These are phyloP conservation scores for Hyphopichia burtonii DNA, from an alignment of 1,139 yeast species.

Conservation along the genomic window DNA sequence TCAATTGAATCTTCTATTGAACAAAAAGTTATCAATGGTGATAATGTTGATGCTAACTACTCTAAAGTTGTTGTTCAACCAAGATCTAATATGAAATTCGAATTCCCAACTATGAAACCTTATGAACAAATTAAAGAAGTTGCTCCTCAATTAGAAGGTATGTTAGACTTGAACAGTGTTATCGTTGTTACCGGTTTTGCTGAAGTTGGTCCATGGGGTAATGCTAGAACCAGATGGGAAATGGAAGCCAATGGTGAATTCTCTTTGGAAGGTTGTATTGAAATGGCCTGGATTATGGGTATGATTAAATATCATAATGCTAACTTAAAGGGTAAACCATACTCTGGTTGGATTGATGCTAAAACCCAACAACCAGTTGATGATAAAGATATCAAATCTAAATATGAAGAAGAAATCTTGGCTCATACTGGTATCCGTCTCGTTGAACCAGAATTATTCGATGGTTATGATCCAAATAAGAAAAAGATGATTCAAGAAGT, in stretches of 20 bases:
- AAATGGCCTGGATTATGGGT: slow-evolving; percentile 99
- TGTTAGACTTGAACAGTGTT: slow-evolving; percentile 87
- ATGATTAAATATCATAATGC: slow-evolving; percentile 92
- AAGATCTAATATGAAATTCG: slow-evolving; percentile 91
- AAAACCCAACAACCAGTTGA: slow-evolving; percentile 92
- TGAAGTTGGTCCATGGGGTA: slow-evolving; percentile 99
- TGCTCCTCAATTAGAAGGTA: slow-evolving; percentile 81
- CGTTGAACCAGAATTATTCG: slow-evolving; percentile 91
- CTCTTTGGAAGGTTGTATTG: slow-evolving; percentile 97
- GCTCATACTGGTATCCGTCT: slow-evolving; percentile 96
- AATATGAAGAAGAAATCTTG: slow-evolving; percentile 84
- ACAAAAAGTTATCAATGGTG: slow-evolving; percentile 90
- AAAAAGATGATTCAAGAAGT: slow-evolving; percentile 93
- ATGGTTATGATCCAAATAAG: slow-evolving; percentile 92
- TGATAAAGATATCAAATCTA: slow-evolving; percentile 87
- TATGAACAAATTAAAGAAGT: slow-evolving; percentile 69
- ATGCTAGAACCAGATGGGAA: slow-evolving; percentile 98
- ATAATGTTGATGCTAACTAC: slow-evolving; percentile 83
- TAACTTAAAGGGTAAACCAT: slow-evolving; percentile 81
- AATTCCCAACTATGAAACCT: slow-evolving; percentile 84
- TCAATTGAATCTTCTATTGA: slow-evolving; percentile 91
- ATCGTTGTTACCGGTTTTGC: slow-evolving; percentile 96
- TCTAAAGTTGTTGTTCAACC: slow-evolving; percentile 76
- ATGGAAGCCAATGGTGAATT: slow-evolving; percentile 96
- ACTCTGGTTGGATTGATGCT: slow-evolving; percentile 97